phyloP scores from a whole-genome alignment of 2,329 filamentous ascomycete species.

The Berkeleyomyces basicola region DNA sequence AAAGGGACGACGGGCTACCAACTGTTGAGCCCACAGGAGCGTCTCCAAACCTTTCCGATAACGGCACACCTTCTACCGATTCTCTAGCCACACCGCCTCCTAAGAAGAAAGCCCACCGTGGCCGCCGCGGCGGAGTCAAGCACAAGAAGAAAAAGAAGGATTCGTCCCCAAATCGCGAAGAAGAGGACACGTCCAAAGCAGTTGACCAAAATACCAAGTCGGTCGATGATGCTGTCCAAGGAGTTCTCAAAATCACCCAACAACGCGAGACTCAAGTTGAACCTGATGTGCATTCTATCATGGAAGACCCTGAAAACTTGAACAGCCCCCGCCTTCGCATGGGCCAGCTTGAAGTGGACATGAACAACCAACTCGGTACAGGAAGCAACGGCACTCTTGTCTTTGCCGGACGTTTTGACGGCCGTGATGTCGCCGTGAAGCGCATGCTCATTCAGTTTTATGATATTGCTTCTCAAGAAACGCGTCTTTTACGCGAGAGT shows the following conservation, averaged over 20 bases:
- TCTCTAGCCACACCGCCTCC: constrained; percentile 19
- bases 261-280: constrained; percentile 32
- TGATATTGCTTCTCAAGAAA: constrained; percentile 88
- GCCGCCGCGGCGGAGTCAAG: constrained; percentile 54
- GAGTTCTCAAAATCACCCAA: constrained; percentile 40
- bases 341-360: constrained; percentile 47
- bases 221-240: constrained; percentile 45
- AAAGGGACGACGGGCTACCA: neutral
- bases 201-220: constrained; percentile 15
- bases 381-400: constrained; percentile 97
- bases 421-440: constrained; percentile 86
- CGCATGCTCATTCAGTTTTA: constrained; percentile 93
- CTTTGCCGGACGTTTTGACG: constrained; percentile 86
- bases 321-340: constrained; percentile 43
- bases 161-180: constrained; percentile 32
- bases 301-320: constrained; percentile 41
- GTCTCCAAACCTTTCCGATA: constrained; percentile 7
- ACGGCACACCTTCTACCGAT: neutral
- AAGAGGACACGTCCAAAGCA: constrained; percentile 22
- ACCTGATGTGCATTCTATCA: constrained; percentile 42
- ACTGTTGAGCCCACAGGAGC: neutral
- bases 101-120: constrained; percentile 52
- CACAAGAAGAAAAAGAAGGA: constrained; percentile 42
- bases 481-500: constrained; percentile 74
- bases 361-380: constrained; percentile 47